Conservation (phyloP, 2,329 filamentous ascomycete species). For the Aspergillus fischeri region DNA sequence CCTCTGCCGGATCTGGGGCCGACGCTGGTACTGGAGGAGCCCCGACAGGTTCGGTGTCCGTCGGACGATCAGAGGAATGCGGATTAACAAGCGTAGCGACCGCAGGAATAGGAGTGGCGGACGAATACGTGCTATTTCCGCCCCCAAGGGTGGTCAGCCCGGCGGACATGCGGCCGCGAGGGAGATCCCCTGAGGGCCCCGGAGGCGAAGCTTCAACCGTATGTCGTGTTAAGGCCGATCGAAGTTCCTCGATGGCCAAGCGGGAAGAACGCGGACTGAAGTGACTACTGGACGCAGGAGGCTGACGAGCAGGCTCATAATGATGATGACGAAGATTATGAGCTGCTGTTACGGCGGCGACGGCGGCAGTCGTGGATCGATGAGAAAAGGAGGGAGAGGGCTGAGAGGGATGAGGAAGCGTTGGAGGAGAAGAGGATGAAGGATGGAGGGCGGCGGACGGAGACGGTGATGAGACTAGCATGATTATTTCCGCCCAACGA, state of each 20-base stretch:
- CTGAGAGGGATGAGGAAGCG: constrained; percentile 9
- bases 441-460: constrained; percentile 36
- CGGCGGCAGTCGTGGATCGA: constrained; percentile 8
- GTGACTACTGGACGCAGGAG: constrained; percentile 18
- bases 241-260: constrained; percentile 39
- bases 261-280: constrained; percentile 33
- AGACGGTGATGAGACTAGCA: constrained; percentile 42
- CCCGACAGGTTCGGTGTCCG: constrained; percentile 11
- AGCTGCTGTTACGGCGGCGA: constrained; percentile 7
- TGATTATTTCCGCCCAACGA: constrained; percentile 28
- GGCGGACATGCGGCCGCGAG: constrained; percentile 33
- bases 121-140: constrained; percentile 21
- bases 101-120: constrained; percentile 14
- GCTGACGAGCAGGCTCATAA: constrained; percentile 28
- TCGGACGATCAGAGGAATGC: constrained; percentile 6
- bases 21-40: constrained; percentile 13
- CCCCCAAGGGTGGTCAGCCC: constrained; percentile 31
- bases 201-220: constrained; percentile 33
- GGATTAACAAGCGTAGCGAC: constrained; percentile 10
- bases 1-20: constrained; percentile 10
- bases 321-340: constrained; percentile 17
- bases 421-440: constrained; percentile 23
- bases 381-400: constrained; percentile 17
- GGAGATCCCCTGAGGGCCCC: constrained; percentile 31
- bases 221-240: constrained; percentile 36